Evolutionary conservation across 1,284 basidiomycete genomes (phyloP).

Genomic region (Uromyces viciae-fabae): DNA sequence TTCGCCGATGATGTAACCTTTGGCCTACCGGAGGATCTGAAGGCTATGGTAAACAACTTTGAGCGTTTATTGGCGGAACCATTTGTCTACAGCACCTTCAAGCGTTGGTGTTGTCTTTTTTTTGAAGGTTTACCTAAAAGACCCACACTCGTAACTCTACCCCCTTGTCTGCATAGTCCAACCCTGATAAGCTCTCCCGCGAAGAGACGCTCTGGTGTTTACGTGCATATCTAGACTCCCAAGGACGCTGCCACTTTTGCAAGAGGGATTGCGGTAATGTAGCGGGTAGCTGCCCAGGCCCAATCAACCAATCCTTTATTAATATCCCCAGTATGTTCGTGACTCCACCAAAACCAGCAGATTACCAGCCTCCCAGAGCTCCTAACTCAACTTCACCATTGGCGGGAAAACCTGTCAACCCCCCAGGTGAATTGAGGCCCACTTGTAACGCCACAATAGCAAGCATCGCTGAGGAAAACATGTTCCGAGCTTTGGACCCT

Average conservation of each 20-base stretch:
- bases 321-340: not conserved
- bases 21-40: too few species aligned
- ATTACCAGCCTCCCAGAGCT: not conserved
- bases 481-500: not conserved
- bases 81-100: too few species aligned
- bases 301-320: not conserved
- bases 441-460: not conserved
- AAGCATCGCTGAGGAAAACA: not conserved
- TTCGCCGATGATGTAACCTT: too few species aligned
- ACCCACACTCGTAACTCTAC: too few species aligned
- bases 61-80: too few species aligned
- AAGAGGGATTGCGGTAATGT: slow-evolving; percentile 8
- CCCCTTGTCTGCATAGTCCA: too few species aligned
- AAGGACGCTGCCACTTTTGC: slow-evolving; percentile 25
- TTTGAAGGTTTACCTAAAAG: too few species aligned
- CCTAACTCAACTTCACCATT: not conserved
- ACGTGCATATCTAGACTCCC: not conserved
- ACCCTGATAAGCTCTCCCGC: too few species aligned
- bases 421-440: not conserved
- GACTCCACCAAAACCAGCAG: not conserved
- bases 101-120: too few species aligned
- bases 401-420: not conserved
- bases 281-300: not conserved
- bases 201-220: not conserved
- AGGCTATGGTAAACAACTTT: too few species aligned